phyloP scores from a whole-genome alignment of 2,329 filamentous ascomycete genomes.

The Phyllachora maydis region DNA sequence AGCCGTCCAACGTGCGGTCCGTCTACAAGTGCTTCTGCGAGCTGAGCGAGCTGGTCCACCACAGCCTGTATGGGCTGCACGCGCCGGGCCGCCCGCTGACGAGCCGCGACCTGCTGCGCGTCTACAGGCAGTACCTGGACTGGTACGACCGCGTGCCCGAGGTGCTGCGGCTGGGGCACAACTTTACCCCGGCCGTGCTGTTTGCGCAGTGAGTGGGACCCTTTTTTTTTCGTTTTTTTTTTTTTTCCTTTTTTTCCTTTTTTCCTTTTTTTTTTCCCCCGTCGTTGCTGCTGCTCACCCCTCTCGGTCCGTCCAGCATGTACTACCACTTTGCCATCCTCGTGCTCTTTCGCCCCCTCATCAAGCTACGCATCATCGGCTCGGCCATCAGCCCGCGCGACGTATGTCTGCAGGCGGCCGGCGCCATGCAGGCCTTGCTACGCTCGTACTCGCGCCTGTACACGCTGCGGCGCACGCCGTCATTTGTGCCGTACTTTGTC shows the following conservation, averaged over 20 bases:
- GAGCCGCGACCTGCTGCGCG: conserved; percentile 37
- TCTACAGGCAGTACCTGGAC: conserved; percentile 47
- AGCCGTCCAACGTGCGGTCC: conserved; percentile 46
- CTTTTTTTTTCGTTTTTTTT: too few relatives aligned
- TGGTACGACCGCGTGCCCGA: conserved; percentile 53
- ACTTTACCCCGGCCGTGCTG: conserved; percentile 52
- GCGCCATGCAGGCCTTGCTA: conserved; percentile 34
- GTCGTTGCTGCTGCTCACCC: conserved; percentile 2
- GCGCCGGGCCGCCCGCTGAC: conserved; percentile 46
- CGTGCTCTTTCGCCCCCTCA: conserved; percentile 53
- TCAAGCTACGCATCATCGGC: conserved; percentile 41
- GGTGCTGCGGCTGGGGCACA: conserved; percentile 41
- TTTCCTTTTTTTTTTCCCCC: background rate
- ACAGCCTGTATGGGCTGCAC: conserved; percentile 52
- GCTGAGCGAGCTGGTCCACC: conserved; percentile 53
- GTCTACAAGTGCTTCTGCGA: conserved; percentile 50
- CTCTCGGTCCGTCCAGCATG: conserved; percentile 25
- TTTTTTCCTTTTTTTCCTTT: too few relatives aligned
- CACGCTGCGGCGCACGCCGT: conserved; percentile 34
- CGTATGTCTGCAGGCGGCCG: conserved; percentile 40
- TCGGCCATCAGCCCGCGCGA: conserved; percentile 43
- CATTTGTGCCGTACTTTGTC: conserved; percentile 42
- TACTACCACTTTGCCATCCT: conserved; percentile 51
- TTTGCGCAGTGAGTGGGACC: conserved; percentile 56
- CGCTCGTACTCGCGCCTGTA: conserved; percentile 37